A percentile compares a stretch with the other conserved stretches of the same genome.
Conservation (phyloP, 2,329 filamentous ascomycete genomes). For the Exophiala dermatitidis region DNA sequence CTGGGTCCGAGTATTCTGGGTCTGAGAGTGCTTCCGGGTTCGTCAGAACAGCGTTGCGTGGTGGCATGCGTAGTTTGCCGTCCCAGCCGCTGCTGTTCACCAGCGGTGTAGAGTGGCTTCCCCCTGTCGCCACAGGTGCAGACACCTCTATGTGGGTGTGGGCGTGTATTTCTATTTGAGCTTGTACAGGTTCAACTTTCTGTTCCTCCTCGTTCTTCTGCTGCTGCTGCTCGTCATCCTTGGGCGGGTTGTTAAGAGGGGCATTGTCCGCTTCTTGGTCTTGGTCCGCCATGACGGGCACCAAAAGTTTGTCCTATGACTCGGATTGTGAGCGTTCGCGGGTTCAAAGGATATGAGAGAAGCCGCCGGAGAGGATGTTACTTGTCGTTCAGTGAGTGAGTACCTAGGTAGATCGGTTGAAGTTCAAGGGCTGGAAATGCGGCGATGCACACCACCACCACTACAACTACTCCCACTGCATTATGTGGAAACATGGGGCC, state of each 20-base stretch:
- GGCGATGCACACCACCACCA: too few relatives aligned
- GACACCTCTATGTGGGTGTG: constrained; percentile 18
- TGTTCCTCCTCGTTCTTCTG: constrained; percentile 2
- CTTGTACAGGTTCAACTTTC: not conserved
- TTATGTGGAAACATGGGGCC: not conserved
- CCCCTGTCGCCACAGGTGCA: constrained; percentile 1
- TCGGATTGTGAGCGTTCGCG: too few relatives aligned
- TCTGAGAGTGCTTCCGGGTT: constrained; percentile 81
- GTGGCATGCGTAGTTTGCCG: constrained; percentile 36
- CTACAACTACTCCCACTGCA: too few relatives aligned
- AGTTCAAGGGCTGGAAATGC: not conserved
- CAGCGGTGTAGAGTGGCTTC: constrained; percentile 9
- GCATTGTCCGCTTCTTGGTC: constrained; percentile 5
- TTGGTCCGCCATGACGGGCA: constrained; percentile 8
- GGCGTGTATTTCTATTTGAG: constrained; percentile 4
- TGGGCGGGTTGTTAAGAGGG: constrained; percentile 1
- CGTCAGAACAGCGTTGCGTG: constrained; percentile 61
- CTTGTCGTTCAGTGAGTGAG: too few relatives aligned
- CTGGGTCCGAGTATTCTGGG: constrained; percentile 72
- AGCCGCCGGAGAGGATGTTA: too few relatives aligned
- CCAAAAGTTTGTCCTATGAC: too few relatives aligned
- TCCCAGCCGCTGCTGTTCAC: constrained; percentile 41
- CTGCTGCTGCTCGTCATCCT: not conserved
- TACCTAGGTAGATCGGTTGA: not conserved
- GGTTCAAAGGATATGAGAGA: too few relatives aligned